Evolutionary conservation across 495 filamentous ascomycete genomes (phyloP).

Genomic region (Poronia punctata): DNA sequence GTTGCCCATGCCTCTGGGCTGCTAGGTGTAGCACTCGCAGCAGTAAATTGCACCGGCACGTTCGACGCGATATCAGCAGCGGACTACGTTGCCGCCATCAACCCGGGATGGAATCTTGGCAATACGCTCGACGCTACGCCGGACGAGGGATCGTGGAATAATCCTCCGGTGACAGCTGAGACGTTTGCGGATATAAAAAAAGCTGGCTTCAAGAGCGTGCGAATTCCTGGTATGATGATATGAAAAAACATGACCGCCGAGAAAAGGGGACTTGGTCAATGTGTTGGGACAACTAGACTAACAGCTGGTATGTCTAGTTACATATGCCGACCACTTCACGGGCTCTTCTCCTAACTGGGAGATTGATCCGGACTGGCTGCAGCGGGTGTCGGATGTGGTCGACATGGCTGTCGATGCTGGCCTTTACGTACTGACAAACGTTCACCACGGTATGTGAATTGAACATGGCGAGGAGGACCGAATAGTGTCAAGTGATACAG

Average conservation of each 20-base stretch:
- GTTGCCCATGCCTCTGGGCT: constrained; percentile 5
- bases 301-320: too few species aligned
- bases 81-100: constrained; percentile 45
- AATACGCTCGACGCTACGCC: constrained; percentile 56
- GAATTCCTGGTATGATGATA: constrained; percentile 46
- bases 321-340: constrained; percentile 52
- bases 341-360: constrained; percentile 44
- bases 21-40: not conserved
- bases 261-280: too few species aligned
- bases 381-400: constrained; percentile 53
- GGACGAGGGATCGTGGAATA: constrained; percentile 55
- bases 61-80: constrained; percentile 10
- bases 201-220: constrained; percentile 52
- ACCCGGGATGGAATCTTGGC: constrained; percentile 53
- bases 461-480: too few species aligned
- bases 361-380: constrained; percentile 48
- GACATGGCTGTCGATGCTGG: constrained; percentile 47
- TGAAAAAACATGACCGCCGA: not conserved
- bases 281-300: too few species aligned
- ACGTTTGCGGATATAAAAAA: constrained; percentile 47
- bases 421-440: constrained; percentile 50
- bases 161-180: constrained; percentile 38
- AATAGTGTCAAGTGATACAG: too few species aligned
- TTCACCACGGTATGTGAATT: constrained; percentile 46
- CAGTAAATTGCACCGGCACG: constrained; percentile 1